phyloP scores from a whole-genome alignment of 129 eudicot species.

The Flaveria bidentis region DNA sequence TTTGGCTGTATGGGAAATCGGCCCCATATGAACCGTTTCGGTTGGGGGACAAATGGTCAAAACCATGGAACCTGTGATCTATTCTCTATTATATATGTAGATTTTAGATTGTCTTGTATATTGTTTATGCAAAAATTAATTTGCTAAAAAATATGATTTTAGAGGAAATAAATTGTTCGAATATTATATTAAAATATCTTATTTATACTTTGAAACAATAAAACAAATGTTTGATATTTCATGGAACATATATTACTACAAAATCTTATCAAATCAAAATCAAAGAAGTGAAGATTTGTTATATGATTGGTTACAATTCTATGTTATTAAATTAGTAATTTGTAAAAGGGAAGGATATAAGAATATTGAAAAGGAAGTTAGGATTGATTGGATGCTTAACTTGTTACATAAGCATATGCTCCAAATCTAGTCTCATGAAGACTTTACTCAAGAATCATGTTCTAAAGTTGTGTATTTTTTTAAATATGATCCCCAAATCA shows the following conservation, averaged over 20 bases:
- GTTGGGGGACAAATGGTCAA: slow-evolving; percentile 32
- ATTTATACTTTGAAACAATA: slow-evolving; percentile 1
- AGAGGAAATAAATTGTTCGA: background rate
- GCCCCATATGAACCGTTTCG: slow-evolving; percentile 48
- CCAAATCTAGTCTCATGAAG: slow-evolving; percentile 24
- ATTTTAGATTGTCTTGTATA: background rate
- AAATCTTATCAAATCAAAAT: background rate
- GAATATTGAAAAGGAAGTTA: slow-evolving; percentile 34
- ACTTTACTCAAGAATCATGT: slow-evolving; percentile 43
- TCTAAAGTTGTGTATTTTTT: slow-evolving; percentile 25
- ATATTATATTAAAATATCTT: slow-evolving; percentile 6
- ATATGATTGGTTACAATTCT: slow-evolving; percentile 25
- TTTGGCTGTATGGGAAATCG: slow-evolving; percentile 35
- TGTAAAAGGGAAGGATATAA: slow-evolving; percentile 19
- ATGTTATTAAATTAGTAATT: slow-evolving; percentile 26
- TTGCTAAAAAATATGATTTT: background rate
- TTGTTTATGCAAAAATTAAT: too few species aligned
- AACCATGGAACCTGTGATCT: slow-evolving; percentile 22
- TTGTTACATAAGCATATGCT: slow-evolving; percentile 39
- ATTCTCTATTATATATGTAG: background rate
- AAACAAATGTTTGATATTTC: background rate
- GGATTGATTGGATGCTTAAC: slow-evolving; percentile 19
- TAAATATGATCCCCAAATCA: slow-evolving; percentile 22
- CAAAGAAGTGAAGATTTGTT: background rate
- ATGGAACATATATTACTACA: background rate